Evolutionary conservation across 2,329 filamentous ascomycete species (phyloP).

Genomic region (Paramyrothecium sp.): DNA sequence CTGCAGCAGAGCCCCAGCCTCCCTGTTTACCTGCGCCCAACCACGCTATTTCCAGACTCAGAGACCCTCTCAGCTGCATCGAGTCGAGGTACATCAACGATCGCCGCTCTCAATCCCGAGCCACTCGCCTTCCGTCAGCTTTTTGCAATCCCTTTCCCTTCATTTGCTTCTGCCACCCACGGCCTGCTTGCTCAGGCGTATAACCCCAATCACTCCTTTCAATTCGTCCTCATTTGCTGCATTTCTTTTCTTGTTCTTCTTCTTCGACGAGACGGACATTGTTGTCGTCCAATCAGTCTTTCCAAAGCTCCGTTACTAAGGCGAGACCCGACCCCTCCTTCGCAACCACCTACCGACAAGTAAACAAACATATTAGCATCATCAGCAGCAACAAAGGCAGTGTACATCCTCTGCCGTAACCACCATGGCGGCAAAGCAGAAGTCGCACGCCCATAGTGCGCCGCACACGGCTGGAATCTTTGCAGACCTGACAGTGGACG

Average conservation of each 20-base stretch:
- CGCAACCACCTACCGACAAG: background rate
- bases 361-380: background rate
- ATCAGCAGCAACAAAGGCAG: background rate
- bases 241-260: constrained; percentile 7
- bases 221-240: constrained; percentile 3
- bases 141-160: background rate
- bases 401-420: background rate
- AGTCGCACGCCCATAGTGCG: constrained; percentile 55
- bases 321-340: background rate
- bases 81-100: background rate
- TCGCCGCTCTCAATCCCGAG: background rate
- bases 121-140: background rate
- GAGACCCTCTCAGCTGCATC: constrained; percentile 19
- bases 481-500: constrained; percentile 90
- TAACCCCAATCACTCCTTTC: background rate
- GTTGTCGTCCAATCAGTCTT: constrained; percentile 9
- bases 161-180: background rate
- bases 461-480: constrained; percentile 90
- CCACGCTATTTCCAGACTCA: constrained; percentile 10
- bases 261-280: constrained; percentile 6
- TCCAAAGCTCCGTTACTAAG: background rate
- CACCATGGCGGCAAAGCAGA: constrained; percentile 53
- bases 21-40: constrained; percentile 26
- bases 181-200: background rate
- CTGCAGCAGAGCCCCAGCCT: constrained; percentile 27